Evolutionary conservation across 371 early-diverging fungal species (phyloP).

Genomic region (Mucor circinelloides): DNA sequence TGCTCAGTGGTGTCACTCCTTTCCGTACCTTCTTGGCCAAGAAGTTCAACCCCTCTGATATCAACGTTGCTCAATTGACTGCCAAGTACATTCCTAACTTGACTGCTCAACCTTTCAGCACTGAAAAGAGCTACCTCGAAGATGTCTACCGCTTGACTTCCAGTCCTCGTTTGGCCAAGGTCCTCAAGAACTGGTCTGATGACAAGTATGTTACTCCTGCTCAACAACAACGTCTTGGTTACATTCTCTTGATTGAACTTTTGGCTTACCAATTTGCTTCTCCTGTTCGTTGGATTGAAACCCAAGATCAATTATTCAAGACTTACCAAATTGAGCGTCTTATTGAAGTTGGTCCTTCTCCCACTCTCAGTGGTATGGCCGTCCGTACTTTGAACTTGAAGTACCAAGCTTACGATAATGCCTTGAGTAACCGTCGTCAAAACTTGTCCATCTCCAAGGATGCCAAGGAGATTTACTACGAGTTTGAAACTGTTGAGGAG

Average conservation of each 20-base stretch:
- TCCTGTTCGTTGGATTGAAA: conserved; percentile 97
- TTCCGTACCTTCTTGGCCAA: conserved; percentile 89
- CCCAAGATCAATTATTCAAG: conserved; percentile 91
- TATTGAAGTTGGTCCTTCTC: conserved; percentile 92
- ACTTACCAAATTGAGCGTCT: conserved; percentile 82
- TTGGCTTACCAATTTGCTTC: conserved; percentile 94
- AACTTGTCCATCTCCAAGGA: conserved; percentile 89
- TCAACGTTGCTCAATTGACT: conserved; percentile 77
- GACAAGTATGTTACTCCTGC: conserved; percentile 66
- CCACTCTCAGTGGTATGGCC: conserved; percentile 93
- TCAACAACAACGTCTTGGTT: conserved; percentile 87
- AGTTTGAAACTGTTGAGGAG: conserved; percentile 67
- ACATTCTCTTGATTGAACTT: conserved; percentile 86
- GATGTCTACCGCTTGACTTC: conserved; percentile 75
- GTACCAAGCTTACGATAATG: conserved; percentile 95
- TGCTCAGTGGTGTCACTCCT: conserved; percentile 86
- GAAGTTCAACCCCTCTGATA: conserved; percentile 78
- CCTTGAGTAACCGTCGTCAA: conserved; percentile 86
- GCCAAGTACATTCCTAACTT: conserved; percentile 95
- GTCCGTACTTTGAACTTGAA: conserved; percentile 93
- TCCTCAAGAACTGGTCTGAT: conserved; percentile 85
- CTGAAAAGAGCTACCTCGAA: conserved; percentile 80
- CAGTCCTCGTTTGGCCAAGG: conserved; percentile 73
- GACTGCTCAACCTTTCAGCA: conserved; percentile 89
- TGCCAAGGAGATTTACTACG: conserved; percentile 91